Base-by-base conservation (phyloP, 371 early-diverging fungal genomes). In the Apophysomyces variabilis region DNA sequence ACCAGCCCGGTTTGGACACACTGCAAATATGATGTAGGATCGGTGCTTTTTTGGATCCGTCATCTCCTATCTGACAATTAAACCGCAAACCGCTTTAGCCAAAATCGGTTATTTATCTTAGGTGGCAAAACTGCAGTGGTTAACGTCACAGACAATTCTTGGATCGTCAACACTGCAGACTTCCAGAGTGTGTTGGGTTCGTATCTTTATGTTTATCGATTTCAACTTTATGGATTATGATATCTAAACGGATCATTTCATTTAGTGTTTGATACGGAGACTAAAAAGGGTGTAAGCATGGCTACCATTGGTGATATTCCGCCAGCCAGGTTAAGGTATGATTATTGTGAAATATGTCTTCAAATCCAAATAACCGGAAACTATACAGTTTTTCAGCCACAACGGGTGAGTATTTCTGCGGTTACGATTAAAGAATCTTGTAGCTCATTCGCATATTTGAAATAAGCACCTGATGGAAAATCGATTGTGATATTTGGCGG, bases 401-500 rank as follows among this genome's bases (percentile, higher is more conserved):
- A 21, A 9, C 21, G 9, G 54, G 54, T 50, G 21, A 21, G 54
- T 54, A 32, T 26, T 11, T n/a, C 3, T n/a, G 32, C 16, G 11
- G 5, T 0, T 2, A 21, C 11, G 8, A 50, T 0, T 9, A 21
- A 7, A 21, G 21, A n/a, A 1, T 50, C 21, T 50, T 8, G 2
- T 18, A 50, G 50, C 50, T 50, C 11, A 21, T 50, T 0, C 21
- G 4, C 11, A 3, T 50, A 13, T 37, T 39, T 38, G 32, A 41
- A 39, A 56, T 47, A 50, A 68, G 80, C 73, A n/a, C 69, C 76
- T 13, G 79, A 79, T 70, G 76, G 78, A 8, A 69, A 67, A 57
- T 79, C 79, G 0, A 72, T 82, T 61, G 76, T 79, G 0, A 60
- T 77, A 4, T 82, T 74, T 63, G 82, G 82, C 16, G 82, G 82